phyloP scores from a whole-genome alignment of 169 alveolate genomes.

The Eimeria nieschulzi region DNA sequence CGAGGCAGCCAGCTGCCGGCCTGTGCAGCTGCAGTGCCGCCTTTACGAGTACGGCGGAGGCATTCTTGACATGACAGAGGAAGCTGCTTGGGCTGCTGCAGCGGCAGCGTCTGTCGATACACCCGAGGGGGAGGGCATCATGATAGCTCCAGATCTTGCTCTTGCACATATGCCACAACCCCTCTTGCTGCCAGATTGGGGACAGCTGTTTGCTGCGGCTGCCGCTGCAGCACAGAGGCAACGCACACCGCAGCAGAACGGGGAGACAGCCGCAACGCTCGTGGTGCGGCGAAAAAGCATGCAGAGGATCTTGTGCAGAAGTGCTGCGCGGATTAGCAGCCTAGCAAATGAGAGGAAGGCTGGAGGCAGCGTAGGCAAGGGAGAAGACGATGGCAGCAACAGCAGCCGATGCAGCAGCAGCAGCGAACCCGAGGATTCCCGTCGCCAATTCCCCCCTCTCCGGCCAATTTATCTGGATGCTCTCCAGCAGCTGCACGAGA shows the following conservation, averaged over 20 bases:
- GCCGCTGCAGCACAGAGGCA: constrained; percentile 18
- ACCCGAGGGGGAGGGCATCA: neutral
- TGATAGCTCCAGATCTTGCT: constrained; percentile 42
- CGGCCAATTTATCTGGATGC: constrained; percentile 50
- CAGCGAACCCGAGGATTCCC: constrained; percentile 23
- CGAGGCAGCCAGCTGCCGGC: constrained; percentile 28
- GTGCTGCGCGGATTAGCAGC: neutral
- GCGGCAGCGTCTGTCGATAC: neutral
- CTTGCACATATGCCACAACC: neutral
- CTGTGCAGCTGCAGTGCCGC: constrained; percentile 67
- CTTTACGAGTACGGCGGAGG: constrained; percentile 59
- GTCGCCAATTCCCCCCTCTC: constrained; percentile 34
- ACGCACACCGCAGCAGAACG: neutral
- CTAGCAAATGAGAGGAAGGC: constrained; percentile 9
- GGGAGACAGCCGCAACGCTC: constrained; percentile 24
- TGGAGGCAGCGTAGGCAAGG: too few relatives aligned
- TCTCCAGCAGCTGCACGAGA: constrained; percentile 59
- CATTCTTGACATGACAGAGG: constrained; percentile 37
- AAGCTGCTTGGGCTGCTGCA: constrained; percentile 33
- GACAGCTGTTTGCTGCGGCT: constrained; percentile 28
- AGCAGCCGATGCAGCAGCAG: constrained; percentile 14
- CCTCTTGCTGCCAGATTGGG: constrained; percentile 56
- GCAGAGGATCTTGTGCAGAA: neutral
- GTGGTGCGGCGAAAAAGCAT: constrained; percentile 26
- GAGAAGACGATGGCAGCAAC: neutral